phyloP scores from a whole-genome alignment of 257 asterid genomes.

The Sherardia arvensis region DNA sequence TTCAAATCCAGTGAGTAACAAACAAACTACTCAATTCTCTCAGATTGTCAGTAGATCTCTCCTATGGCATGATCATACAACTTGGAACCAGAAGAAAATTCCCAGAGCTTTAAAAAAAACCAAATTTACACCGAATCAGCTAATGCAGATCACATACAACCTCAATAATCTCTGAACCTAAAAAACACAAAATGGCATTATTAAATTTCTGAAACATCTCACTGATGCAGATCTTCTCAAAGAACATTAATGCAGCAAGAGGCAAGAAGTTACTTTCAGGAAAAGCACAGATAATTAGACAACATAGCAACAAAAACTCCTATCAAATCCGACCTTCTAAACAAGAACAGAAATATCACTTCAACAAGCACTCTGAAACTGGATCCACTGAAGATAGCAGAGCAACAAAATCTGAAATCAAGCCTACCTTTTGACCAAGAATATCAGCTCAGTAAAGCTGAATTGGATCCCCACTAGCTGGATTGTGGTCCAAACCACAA shows the following conservation, averaged over 20 bases:
- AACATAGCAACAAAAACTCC: not conserved
- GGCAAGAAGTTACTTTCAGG: slow-evolving; percentile 23
- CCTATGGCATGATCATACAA: not conserved
- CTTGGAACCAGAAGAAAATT: not conserved
- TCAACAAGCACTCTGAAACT: not conserved
- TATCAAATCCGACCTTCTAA: not conserved
- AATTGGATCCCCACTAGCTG: not conserved
- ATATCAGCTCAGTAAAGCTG: not conserved
- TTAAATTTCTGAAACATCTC: not conserved
- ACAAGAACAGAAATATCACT: not conserved
- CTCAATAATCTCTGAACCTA: not conserved
- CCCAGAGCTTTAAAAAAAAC: not conserved
- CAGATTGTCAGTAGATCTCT: not conserved
- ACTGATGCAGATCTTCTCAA: not conserved
- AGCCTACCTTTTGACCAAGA: not conserved
- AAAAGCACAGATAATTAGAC: slow-evolving; percentile 10
- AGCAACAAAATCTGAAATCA: slow-evolving; percentile 3
- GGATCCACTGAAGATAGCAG: slow-evolving; percentile 15
- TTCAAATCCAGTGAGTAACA: not conserved
- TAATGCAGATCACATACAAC: no score
- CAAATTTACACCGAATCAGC: not conserved
- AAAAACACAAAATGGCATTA: not conserved
- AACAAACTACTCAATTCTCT: not conserved
- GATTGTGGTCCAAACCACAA: slow-evolving; percentile 6
- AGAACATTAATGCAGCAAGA: slow-evolving; percentile 26